These are phyloP conservation scores for Raphidocelis subcapitata DNA, from an alignment of 139 green algal genomes.

Conservation along the genomic window DNA sequence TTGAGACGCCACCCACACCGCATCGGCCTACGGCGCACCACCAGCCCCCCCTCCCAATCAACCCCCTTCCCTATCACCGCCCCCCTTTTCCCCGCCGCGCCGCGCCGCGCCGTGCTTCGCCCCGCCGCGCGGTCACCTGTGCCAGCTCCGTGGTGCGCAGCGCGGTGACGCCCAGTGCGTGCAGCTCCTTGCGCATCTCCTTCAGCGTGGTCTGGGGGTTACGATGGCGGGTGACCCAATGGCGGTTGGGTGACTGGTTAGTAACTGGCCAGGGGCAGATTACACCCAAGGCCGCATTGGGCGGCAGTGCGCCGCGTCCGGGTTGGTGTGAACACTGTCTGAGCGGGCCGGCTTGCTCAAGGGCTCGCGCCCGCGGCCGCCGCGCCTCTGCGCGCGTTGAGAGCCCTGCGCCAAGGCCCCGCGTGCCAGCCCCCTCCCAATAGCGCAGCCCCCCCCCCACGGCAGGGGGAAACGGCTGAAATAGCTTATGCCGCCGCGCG, in stretches of 20 bases:
- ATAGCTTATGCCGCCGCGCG: slow-evolving; percentile 6
- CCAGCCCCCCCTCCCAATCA: background rate
- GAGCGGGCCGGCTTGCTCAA: no score
- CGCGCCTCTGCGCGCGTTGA: no score
- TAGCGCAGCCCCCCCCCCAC: background rate
- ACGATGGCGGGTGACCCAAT: no score
- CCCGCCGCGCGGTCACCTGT: no score
- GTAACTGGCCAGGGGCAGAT: slow-evolving; percentile 8
- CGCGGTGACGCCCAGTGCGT: slow-evolving; percentile 28
- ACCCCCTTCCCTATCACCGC: background rate
- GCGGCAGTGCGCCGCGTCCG: no score
- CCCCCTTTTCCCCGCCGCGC: no score
- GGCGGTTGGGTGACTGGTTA: slow-evolving; percentile 2
- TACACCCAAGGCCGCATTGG: no score
- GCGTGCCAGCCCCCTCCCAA: background rate
- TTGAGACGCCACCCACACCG: background rate
- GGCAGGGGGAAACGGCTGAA: no score
- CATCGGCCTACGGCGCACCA: background rate
- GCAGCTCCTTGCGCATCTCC: slow-evolving; percentile 53
- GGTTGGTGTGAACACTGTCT: no score
- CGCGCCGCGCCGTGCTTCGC: background rate
- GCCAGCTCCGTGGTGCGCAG: slow-evolving; percentile 82
- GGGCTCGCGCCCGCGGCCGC: no score
- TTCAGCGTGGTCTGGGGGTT: slow-evolving; percentile 42
- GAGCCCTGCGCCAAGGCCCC: background rate